Conservation (phyloP, 2,329 filamentous ascomycete species). For the Setomelanomma holmii region DNA sequence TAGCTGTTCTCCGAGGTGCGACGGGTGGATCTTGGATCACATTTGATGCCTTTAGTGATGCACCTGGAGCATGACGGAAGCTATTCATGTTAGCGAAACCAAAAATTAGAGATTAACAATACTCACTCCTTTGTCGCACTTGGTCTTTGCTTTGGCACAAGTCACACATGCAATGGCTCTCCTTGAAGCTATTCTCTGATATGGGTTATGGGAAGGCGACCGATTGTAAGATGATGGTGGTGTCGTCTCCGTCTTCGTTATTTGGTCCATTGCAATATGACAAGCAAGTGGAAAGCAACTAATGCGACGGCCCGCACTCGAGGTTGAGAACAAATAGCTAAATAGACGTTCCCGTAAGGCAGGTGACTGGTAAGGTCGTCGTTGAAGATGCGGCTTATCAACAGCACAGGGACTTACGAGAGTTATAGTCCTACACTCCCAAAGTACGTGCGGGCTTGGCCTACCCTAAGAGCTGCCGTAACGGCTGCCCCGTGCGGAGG, state of each 20-base stretch:
- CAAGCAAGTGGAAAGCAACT: background rate
- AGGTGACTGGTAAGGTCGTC: too few species aligned
- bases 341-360: too few species aligned
- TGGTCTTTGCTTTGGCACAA: conserved; percentile 49
- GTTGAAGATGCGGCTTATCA: conserved; percentile 19
- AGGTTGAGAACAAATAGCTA: too few species aligned
- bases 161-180: conserved; percentile 49
- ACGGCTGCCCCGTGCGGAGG: conserved; percentile 38
- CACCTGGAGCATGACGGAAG: conserved; percentile 48
- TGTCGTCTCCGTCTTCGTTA: conserved; percentile 17
- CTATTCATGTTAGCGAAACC: conserved; percentile 14
- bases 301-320: background rate
- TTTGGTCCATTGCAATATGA: conserved; percentile 23
- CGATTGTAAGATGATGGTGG: conserved; percentile 17
- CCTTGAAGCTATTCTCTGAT: conserved; percentile 40
- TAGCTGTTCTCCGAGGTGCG: conserved; percentile 45
- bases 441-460: conserved; percentile 27
- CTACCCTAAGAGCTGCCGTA: conserved; percentile 17
- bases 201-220: conserved; percentile 29
- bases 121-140: conserved; percentile 47
- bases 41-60: conserved; percentile 44
- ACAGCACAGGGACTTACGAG: conserved; percentile 27
- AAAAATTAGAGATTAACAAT: too few species aligned
- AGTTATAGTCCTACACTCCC: conserved; percentile 32
- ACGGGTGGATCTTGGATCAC: conserved; percentile 46